Evolutionary conservation across 2,329 filamentous ascomycete species (phyloP).

Genomic region (Alternaria consortialis): DNA sequence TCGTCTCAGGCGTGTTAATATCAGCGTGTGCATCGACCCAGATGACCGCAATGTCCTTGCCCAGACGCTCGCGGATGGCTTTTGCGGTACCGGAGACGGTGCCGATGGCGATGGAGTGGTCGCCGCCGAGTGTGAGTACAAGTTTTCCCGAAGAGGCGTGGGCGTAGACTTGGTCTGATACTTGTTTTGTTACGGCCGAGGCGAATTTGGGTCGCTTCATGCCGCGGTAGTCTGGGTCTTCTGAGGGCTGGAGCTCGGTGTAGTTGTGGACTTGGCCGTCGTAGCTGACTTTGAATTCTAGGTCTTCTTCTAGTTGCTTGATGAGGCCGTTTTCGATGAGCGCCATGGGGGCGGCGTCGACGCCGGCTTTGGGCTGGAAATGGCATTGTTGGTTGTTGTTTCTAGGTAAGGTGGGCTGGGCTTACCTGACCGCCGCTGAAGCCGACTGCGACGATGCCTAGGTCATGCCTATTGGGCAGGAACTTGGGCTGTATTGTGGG

Average conservation of each 20-base stretch:
- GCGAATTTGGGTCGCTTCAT: constrained; percentile 96
- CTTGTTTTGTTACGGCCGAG: constrained; percentile 80
- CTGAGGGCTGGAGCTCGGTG: constrained; percentile 73
- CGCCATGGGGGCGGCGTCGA: constrained; percentile 88
- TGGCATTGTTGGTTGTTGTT: constrained; percentile 12
- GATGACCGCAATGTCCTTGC: constrained; percentile 88
- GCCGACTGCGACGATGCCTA: constrained; percentile 92
- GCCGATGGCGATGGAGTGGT: constrained; percentile 96
- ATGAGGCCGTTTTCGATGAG: constrained; percentile 90
- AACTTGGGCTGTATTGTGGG: constrained; percentile 75
- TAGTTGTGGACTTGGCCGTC: constrained; percentile 86
- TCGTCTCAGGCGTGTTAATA: constrained; percentile 95
- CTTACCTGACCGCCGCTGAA: constrained; percentile 95
- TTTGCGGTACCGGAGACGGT: constrained; percentile 87
- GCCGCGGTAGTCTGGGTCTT: constrained; percentile 81
- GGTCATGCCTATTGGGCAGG: constrained; percentile 77
- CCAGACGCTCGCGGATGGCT: constrained; percentile 83
- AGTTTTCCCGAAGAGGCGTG: constrained; percentile 85
- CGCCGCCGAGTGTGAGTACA: constrained; percentile 91
- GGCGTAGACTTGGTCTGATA: constrained; percentile 85
- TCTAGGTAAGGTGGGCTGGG: not conserved
- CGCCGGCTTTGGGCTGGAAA: constrained; percentile 82
- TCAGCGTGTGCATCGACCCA: constrained; percentile 99
- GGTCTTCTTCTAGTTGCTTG: constrained; percentile 80
- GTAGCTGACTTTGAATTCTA: constrained; percentile 87